Evolutionary conservation across 176 grass and related monocot species (phyloP).

Genomic region (Aechmea fasciata): DNA sequence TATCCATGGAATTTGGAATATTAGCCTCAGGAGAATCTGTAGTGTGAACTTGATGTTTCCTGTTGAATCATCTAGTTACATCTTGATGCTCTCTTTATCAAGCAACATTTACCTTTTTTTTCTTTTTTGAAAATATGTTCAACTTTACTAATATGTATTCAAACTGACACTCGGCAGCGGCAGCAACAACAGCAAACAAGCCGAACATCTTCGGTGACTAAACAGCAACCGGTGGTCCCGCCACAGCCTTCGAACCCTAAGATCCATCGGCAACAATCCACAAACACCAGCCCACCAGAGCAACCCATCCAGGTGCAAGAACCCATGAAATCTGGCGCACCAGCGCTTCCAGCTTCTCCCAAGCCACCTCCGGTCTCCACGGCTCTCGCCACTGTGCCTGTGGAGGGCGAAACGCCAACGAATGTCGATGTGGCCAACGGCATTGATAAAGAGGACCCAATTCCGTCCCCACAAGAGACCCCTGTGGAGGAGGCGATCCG

Average conservation of each 20-base stretch:
- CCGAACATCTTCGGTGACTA: constrained; percentile 37
- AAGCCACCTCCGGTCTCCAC: neutral
- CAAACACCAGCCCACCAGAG: constrained; percentile 23
- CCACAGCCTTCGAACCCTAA: constrained; percentile 37
- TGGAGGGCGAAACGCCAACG: neutral
- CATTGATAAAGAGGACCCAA: constrained; percentile 30
- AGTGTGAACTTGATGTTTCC: no score
- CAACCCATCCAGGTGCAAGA: constrained; percentile 1
- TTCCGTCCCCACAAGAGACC: constrained; percentile 39
- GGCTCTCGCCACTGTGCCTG: neutral
- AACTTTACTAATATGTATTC: neutral
- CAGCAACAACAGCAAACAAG: constrained; percentile 37
- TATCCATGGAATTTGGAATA: neutral
- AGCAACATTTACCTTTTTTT: neutral
- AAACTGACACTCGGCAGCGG: constrained; percentile 4
- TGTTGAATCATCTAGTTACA: no score
- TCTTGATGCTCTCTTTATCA: no score
- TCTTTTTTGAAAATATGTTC: neutral
- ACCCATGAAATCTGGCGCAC: constrained; percentile 17
- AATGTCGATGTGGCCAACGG: constrained; percentile 16
- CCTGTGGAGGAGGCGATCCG: constrained; percentile 78
- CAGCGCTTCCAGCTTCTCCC: constrained; percentile 6
- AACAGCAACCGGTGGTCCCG: constrained; percentile 38
- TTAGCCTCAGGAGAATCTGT: neutral
- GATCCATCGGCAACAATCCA: constrained; percentile 48